Percentiles rank a stretch among this genome's conserved stretches.
Conservation (phyloP, 2,329 filamentous ascomycete species). For the Aspergillus sp. region DNA sequence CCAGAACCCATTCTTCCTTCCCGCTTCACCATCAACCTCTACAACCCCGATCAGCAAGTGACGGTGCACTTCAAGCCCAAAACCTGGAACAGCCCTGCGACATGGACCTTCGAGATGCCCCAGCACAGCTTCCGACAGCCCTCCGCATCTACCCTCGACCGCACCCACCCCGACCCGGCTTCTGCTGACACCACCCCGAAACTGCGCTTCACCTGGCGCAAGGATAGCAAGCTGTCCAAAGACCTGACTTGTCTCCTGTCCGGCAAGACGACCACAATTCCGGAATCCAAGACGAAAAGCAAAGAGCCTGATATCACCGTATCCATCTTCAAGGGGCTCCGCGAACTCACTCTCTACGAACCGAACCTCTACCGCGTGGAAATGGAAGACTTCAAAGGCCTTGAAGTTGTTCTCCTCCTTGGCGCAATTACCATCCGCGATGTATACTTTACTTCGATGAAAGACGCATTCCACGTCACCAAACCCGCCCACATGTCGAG, state of each 20-base stretch:
- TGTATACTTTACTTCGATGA: conserved; percentile 63
- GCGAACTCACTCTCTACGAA: conserved; percentile 86
- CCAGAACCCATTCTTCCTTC: conserved; percentile 75
- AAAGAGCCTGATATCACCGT: conserved; percentile 95
- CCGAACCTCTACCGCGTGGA: conserved; percentile 88
- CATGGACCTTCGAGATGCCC: conserved; percentile 93
- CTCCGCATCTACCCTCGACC: conserved; percentile 75
- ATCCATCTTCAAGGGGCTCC: conserved; percentile 76
- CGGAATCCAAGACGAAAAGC: conserved; percentile 69
- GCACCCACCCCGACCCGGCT: conserved; percentile 64
- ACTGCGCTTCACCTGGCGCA: conserved; percentile 84
- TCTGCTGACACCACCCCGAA: conserved; percentile 64
- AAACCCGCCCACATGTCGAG: conserved; percentile 9
- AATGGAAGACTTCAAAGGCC: conserved; percentile 88
- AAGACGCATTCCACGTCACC: conserved; percentile 75
- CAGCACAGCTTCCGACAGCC: conserved; percentile 80
- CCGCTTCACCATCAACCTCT: conserved; percentile 81
- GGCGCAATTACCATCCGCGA: conserved; percentile 63
- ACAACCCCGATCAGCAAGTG: conserved; percentile 88
- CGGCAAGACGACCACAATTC: conserved; percentile 67
- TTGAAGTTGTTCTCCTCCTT: conserved; percentile 76
- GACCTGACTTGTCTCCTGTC: conserved; percentile 87
- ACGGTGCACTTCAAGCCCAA: conserved; percentile 67
- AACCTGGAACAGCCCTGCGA: conserved; percentile 76
- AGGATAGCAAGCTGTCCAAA: conserved; percentile 80